These are phyloP conservation scores for Phytophthora hibernalis DNA, from an alignment of 352 stramenopile species.

Conservation along the genomic window DNA sequence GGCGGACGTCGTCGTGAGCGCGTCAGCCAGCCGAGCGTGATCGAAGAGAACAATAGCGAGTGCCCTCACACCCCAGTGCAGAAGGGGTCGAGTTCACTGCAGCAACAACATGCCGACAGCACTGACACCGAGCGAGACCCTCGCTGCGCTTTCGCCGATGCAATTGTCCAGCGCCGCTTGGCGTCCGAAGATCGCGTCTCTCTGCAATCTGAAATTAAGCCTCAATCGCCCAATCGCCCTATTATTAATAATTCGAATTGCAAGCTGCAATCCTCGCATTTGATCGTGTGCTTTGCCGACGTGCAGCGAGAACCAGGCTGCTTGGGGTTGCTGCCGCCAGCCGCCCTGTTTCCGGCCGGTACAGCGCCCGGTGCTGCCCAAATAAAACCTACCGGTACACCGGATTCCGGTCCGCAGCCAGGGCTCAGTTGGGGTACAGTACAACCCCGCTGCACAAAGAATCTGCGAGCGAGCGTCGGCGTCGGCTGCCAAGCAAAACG, in stretches of 20 bases:
- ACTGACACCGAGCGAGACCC: neutral
- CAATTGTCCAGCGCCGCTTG: neutral
- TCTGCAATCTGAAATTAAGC: too few species aligned
- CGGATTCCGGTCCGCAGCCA: neutral
- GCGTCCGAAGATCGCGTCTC: slow-evolving; percentile 17
- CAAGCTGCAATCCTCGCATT: too few species aligned
- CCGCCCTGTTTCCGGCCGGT: slow-evolving; percentile 3
- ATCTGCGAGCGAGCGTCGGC: slow-evolving; percentile 21
- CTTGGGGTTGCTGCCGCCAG: slow-evolving; percentile 21
- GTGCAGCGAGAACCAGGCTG: slow-evolving; percentile 37
- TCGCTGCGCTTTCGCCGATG: neutral
- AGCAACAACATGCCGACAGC: too few species aligned
- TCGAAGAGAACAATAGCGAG: slow-evolving; percentile 13
- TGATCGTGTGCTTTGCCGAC: slow-evolving; percentile 27
- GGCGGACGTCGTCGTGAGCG: neutral
- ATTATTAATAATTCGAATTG: too few species aligned
- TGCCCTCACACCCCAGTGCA: neutral
- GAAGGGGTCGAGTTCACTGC: too few species aligned
- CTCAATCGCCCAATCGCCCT: slow-evolving; percentile 1
- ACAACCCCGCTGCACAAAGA: slow-evolving; percentile 20
- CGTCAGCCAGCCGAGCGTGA: neutral
- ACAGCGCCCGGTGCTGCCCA: slow-evolving; percentile 26
- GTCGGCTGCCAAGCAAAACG: slow-evolving; percentile 2
- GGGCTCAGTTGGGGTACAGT: neutral
- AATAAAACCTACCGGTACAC: slow-evolving; percentile 31